Conservation (phyloP, 129 eudicot genomes). For the Artemisia tridentata region DNA sequence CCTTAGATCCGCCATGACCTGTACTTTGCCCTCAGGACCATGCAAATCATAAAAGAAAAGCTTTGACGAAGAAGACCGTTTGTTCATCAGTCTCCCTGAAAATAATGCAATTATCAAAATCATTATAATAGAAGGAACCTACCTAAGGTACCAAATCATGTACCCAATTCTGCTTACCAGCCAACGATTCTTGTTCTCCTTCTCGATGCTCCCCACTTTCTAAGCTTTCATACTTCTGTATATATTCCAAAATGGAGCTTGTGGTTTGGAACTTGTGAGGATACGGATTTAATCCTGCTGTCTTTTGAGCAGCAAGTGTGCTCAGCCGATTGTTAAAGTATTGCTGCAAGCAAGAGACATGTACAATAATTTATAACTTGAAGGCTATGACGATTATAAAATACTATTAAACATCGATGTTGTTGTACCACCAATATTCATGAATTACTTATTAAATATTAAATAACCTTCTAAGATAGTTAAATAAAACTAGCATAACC, state of each 20-base stretch:
- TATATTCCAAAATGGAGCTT: constrained; percentile 54
- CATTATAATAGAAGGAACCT: background rate
- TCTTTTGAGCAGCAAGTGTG: constrained; percentile 68
- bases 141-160: background rate
- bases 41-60: constrained; percentile 84
- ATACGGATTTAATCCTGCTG: constrained; percentile 71
- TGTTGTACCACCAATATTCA: background rate
- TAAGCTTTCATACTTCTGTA: constrained; percentile 54
- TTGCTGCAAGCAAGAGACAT: constrained; percentile 58
- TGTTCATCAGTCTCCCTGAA: constrained; percentile 81
- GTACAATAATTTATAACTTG: background rate
- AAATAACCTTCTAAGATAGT: no score
- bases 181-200: constrained; percentile 62
- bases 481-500: background rate
- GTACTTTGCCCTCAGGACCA: constrained; percentile 87
- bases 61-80: constrained; percentile 76
- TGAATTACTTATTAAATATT: no score
- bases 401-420: background rate
- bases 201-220: constrained; percentile 67
- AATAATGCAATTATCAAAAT: constrained; percentile 14
- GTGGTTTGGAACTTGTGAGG: constrained; percentile 78
- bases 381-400: no score
- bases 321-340: constrained; percentile 76
- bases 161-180: constrained; percentile 43
- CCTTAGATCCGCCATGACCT: constrained; percentile 97